These are phyloP conservation scores for Auricularia heimuer DNA, from an alignment of 768 basidiomycete species.

Conservation along the genomic window DNA sequence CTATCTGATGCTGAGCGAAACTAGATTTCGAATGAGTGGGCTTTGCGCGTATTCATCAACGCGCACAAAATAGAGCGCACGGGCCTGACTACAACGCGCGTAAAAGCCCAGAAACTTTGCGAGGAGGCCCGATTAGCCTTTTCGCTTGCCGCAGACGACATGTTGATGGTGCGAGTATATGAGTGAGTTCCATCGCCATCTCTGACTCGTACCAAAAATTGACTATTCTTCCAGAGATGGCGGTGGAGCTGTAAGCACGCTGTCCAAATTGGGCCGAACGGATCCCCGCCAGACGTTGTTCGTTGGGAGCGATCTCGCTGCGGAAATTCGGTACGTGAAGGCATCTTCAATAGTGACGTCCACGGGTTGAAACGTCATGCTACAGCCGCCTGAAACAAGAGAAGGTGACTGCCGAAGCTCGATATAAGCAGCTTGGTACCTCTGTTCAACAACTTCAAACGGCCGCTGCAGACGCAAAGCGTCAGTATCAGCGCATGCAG, in stretches of 20 bases:
- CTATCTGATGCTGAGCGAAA: not conserved
- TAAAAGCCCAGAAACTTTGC: slow-evolving; percentile 49
- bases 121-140: slow-evolving; percentile 1
- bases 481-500: not conserved
- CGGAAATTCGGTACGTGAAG: not conserved
- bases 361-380: not conserved
- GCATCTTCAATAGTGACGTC: not conserved
- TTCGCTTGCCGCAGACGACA: slow-evolving; percentile 45
- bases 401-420: not conserved
- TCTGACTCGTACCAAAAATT: not conserved
- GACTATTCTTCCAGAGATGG: slow-evolving; percentile 41
- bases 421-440: not conserved
- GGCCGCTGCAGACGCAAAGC: not conserved
- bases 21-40: slow-evolving; percentile 26
- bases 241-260: slow-evolving; percentile 45
- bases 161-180: slow-evolving; percentile 51
- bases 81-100: slow-evolving; percentile 54
- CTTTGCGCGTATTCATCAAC: slow-evolving; percentile 77
- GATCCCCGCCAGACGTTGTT: slow-evolving; percentile 18
- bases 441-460: not conserved
- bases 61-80: slow-evolving; percentile 58
- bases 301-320: not conserved
- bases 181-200: not conserved
- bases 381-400: not conserved
- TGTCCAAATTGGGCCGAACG: slow-evolving; percentile 20